Conservation (phyloP, 2,329 filamentous ascomycete species). For the Neoascochyta sp. region DNA sequence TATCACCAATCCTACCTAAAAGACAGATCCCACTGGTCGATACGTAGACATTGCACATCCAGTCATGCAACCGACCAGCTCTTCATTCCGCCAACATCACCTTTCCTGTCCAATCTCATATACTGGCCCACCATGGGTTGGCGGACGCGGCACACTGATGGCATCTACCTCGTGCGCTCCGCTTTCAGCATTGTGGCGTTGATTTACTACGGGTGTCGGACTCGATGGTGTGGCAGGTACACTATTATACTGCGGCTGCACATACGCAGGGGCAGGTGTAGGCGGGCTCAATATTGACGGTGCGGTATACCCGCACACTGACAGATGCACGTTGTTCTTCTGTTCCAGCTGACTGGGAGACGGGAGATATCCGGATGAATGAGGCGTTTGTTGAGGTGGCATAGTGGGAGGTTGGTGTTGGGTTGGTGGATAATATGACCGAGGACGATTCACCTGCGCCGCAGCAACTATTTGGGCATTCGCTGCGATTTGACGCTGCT, state of each 20-base stretch:
- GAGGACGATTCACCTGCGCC: conserved; percentile 13
- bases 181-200: conserved; percentile 6
- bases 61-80: too few species aligned
- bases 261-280: conserved; percentile 22
- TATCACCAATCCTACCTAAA: too few species aligned
- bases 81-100: conserved; percentile 1
- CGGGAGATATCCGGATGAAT: too few species aligned
- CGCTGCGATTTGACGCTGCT: conserved; percentile 14
- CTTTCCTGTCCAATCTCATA: conserved; percentile 17
- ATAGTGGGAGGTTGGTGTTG: conserved; percentile 5
- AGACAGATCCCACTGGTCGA: too few species aligned
- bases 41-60: too few species aligned
- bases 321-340: conserved; percentile 16
- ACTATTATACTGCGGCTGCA: conserved; percentile 13
- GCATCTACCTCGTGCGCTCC: conserved; percentile 21
- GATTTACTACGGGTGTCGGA: conserved; percentile 5
- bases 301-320: conserved; percentile 14
- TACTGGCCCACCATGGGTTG: conserved; percentile 4
- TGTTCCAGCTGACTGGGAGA: conserved; percentile 10
- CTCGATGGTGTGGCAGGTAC: conserved; percentile 2
- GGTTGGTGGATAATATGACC: conserved; percentile 10
- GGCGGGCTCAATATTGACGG: conserved; percentile 19
- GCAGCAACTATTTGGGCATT: conserved; percentile 14
- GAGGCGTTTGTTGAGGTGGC: conserved; percentile 6
- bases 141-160: conserved; percentile 10